Evolutionary conservation across 2,329 filamentous ascomycete species (phyloP).

Genomic region (Calycina herbarum): DNA sequence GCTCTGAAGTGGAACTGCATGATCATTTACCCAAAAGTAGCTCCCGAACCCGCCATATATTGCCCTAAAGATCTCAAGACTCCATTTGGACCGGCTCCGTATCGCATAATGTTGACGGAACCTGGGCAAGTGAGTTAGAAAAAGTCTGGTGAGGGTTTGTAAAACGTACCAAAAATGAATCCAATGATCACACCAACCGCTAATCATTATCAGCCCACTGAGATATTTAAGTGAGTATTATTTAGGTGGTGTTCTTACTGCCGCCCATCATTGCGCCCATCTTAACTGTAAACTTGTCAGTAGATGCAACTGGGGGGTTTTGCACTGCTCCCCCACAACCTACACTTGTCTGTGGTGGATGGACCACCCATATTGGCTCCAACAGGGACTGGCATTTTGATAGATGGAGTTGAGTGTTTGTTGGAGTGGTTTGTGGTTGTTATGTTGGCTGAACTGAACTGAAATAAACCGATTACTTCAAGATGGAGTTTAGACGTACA

Average conservation of each 20-base stretch:
- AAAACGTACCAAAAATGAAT: constrained; percentile 83
- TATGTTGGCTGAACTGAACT: background rate
- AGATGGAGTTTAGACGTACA: no score
- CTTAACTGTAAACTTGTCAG: constrained; percentile 65
- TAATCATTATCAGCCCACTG: constrained; percentile 41
- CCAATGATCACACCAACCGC: constrained; percentile 95
- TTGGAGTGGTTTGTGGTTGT: background rate
- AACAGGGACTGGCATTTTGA: constrained; percentile 47
- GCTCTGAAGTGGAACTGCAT: background rate
- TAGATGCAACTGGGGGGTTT: constrained; percentile 30
- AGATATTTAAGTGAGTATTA: background rate
- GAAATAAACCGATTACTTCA: background rate
- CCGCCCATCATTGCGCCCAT: constrained; percentile 99
- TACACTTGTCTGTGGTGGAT: constrained; percentile 72
- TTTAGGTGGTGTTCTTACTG: constrained; percentile 63
- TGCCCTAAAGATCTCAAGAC: constrained; percentile 93
- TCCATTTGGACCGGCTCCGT: constrained; percentile 88
- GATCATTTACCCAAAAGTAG: constrained; percentile 81
- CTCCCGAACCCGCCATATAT: constrained; percentile 93
- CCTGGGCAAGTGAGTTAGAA: constrained; percentile 51
- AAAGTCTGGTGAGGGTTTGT: background rate
- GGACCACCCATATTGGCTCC: constrained; percentile 55
- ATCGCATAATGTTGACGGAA: constrained; percentile 91
- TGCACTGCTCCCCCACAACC: constrained; percentile 29
- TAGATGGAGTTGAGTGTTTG: background rate